Percentiles rank a stretch among this genome's conserved stretches.
phyloP scores from a whole-genome alignment of 1,284 basidiomycete species.

The Ceratobasidium sp. region DNA sequence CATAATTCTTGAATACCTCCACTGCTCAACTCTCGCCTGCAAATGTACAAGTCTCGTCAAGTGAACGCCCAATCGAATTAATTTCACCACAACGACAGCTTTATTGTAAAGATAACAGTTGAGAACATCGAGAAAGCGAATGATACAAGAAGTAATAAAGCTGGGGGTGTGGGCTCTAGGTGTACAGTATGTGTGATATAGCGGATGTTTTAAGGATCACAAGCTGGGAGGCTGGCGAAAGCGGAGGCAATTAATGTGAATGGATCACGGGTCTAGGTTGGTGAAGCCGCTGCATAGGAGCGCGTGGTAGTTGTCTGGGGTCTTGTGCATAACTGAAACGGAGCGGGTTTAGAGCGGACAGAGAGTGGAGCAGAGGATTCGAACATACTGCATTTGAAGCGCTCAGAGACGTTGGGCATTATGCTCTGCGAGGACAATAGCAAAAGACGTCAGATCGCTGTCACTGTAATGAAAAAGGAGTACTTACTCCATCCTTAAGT shows the following conservation, averaged over 20 bases:
- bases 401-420: slow-evolving; percentile 42
- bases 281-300: slow-evolving; percentile 33
- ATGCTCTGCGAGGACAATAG: slow-evolving; percentile 23
- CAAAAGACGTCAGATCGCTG: neutral
- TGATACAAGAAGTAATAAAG: slow-evolving; percentile 24
- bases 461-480: neutral
- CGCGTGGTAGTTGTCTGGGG: slow-evolving; percentile 38
- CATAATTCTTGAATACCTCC: too few relatives aligned
- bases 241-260: neutral
- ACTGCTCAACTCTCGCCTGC: too few relatives aligned
- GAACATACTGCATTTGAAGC: slow-evolving; percentile 34
- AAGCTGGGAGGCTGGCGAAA: neutral
- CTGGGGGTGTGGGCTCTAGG: neutral
- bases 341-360: neutral
- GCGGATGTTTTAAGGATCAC: slow-evolving; percentile 10
- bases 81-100: too few relatives aligned
- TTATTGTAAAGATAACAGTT: neutral
- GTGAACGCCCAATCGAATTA: too few relatives aligned
- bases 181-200: slow-evolving; percentile 31
- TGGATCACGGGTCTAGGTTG: slow-evolving; percentile 29
- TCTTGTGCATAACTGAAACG: slow-evolving; percentile 37
- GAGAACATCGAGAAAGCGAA: slow-evolving; percentile 37
- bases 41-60: too few relatives aligned
- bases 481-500: slow-evolving; percentile 38
- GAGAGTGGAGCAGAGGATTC: neutral